These are phyloP conservation scores for Cucurbita moschata DNA, from an alignment of 306 rosid species.

Conservation along the genomic window DNA sequence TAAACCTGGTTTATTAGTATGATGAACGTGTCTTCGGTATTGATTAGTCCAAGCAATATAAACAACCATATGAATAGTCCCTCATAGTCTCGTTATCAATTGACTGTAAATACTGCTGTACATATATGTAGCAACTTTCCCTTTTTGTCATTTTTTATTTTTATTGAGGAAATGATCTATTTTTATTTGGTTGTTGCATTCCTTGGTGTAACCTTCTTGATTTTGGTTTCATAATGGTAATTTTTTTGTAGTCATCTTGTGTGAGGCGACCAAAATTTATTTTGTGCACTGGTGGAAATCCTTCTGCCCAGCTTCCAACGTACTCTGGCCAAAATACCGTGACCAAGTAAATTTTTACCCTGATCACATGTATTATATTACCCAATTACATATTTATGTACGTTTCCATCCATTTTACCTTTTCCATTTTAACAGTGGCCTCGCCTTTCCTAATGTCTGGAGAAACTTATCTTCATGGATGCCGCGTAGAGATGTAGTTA, in stretches of 20 bases:
- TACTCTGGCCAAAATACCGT: slow-evolving; percentile 54
- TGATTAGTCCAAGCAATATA: not conserved
- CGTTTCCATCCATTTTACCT: not conserved
- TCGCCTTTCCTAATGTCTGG: slow-evolving; percentile 64
- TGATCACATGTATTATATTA: not conserved
- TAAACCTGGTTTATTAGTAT: not conserved
- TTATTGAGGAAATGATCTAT: not conserved
- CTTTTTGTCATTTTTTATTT: not conserved
- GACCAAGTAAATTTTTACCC: slow-evolving; percentile 28
- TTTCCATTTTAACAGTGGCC: slow-evolving; percentile 38
- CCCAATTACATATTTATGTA: not conserved
- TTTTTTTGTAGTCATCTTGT: slow-evolving; percentile 54
- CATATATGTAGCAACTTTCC: not conserved
- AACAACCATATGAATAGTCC: not conserved
- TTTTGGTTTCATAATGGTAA: not conserved
- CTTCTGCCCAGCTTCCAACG: slow-evolving; percentile 62
- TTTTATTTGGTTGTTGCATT: not conserved
- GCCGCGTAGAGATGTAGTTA: slow-evolving; percentile 60
- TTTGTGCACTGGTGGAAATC: slow-evolving; percentile 84
- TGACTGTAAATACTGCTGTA: not conserved
- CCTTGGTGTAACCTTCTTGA: not conserved
- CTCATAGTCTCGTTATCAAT: not conserved
- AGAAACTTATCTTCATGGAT: slow-evolving; percentile 71
- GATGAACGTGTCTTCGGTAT: not conserved
- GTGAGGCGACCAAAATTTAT: slow-evolving; percentile 92